These are phyloP conservation scores for Cucurbita pepo DNA, from an alignment of 306 rosid genomes.

Conservation along the genomic window DNA sequence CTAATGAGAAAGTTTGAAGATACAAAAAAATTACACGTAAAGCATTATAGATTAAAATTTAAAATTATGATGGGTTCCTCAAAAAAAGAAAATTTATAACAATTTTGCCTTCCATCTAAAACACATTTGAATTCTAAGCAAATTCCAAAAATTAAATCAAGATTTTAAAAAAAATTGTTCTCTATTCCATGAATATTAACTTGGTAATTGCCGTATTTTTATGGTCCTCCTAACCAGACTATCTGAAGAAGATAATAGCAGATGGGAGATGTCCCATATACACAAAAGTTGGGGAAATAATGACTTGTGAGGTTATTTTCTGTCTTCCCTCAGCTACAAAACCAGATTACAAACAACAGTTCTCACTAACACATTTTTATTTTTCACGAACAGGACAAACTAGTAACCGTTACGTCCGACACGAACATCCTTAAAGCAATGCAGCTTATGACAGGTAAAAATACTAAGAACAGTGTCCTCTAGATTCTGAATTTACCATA, in stretches of 20 bases:
- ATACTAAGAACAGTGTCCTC: slow-evolving; percentile 3
- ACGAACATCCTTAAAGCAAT: slow-evolving; percentile 79
- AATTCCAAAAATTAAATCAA: no score
- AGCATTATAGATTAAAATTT: no score
- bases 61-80: no score
- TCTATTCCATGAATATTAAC: background rate
- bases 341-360: slow-evolving; percentile 8
- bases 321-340: background rate
- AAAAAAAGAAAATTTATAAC: no score
- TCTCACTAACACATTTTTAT: background rate
- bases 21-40: no score
- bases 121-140: no score
- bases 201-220: background rate
- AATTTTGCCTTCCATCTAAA: no score
- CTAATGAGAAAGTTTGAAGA: no score
- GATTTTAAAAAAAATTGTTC: no score
- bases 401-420: slow-evolving; percentile 58
- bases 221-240: slow-evolving; percentile 29
- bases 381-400: slow-evolving; percentile 30
- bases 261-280: slow-evolving; percentile 60
- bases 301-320: slow-evolving; percentile 62
- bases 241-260: slow-evolving; percentile 53
- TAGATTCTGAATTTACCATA: background rate
- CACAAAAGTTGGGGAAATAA: slow-evolving; percentile 60
- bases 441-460: slow-evolving; percentile 78